phyloP scores from a whole-genome alignment of 2,329 filamentous ascomycete species.

The Fusarium multiceps region DNA sequence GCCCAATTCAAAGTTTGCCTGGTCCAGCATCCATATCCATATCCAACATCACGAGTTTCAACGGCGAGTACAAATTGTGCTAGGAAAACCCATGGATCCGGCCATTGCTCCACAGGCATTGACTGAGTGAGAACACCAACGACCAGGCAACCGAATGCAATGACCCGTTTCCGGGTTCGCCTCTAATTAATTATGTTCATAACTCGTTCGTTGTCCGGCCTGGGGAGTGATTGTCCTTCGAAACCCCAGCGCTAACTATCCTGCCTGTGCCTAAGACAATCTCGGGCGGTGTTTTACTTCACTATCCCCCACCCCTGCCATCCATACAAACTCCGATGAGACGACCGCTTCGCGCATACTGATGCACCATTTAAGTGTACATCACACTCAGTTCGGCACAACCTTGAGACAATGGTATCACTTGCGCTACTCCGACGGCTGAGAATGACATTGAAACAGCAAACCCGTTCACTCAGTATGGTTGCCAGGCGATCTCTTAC shows the following conservation, averaged over 20 bases:
- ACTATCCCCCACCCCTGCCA: conserved; percentile 34
- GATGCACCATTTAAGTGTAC: conserved; percentile 23
- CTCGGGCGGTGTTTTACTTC: conserved; percentile 43
- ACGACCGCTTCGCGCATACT: conserved; percentile 37
- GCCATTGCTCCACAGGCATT: conserved; percentile 18
- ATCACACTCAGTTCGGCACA: conserved; percentile 39
- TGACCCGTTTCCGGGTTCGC: conserved; percentile 27
- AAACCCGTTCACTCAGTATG: conserved; percentile 18
- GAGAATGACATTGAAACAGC: conserved; percentile 23
- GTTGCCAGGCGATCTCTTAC: conserved; percentile 5
- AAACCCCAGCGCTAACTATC: conserved; percentile 29
- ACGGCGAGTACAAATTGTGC: conserved; percentile 4
- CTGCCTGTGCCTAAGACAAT: conserved; percentile 41
- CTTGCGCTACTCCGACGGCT: conserved; percentile 32
- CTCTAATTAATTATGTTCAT: conserved; percentile 10
- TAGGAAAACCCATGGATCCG: conserved; percentile 29
- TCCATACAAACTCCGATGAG: conserved; percentile 19
- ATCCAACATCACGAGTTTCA: background rate
- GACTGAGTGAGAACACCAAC: conserved; percentile 14
- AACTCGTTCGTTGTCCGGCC: conserved; percentile 14
- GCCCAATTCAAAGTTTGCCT: background rate
- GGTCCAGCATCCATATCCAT: background rate
- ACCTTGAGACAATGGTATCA: conserved; percentile 45
- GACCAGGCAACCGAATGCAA: conserved; percentile 33
- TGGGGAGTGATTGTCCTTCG: conserved; percentile 24